Evolutionary conservation across 2,329 filamentous ascomycete genomes (phyloP).

Genomic region (Alternaria novae-zelandiae): DNA sequence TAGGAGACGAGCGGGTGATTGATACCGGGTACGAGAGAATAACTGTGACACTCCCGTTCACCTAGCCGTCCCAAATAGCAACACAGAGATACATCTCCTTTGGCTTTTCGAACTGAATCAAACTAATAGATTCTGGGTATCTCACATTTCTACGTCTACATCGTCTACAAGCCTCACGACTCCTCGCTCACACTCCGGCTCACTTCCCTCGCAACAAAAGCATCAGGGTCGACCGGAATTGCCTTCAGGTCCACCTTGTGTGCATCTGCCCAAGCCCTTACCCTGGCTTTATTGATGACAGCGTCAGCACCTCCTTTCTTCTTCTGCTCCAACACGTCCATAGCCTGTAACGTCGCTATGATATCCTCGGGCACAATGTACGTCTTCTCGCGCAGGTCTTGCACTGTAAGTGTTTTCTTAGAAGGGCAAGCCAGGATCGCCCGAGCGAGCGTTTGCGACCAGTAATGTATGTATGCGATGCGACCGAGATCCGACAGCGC

Average conservation of each 20-base stretch:
- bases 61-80: background rate
- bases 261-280: conserved; percentile 70
- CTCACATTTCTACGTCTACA: background rate
- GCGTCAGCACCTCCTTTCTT: conserved; percentile 59
- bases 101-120: background rate
- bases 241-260: conserved; percentile 69
- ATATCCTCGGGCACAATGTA: conserved; percentile 89
- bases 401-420: conserved; percentile 66
- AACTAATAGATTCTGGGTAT: background rate
- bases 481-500: conserved; percentile 83
- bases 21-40: background rate
- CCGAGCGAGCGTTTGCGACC: conserved; percentile 83
- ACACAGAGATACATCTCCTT: background rate
- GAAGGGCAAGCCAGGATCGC: conserved; percentile 58
- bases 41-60: background rate
- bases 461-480: conserved; percentile 83
- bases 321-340: conserved; percentile 69
- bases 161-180: background rate
- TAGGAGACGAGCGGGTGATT: background rate
- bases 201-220: conserved; percentile 69
- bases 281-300: conserved; percentile 62
- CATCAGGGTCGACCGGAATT: conserved; percentile 69
- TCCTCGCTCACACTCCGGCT: conserved; percentile 37
- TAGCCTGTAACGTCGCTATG: conserved; percentile 76
- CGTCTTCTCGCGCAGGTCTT: conserved; percentile 75